Evolutionary conservation across 1,139 yeast genomes (phyloP).

Genomic region (Debaryomyces nepalensis): DNA sequence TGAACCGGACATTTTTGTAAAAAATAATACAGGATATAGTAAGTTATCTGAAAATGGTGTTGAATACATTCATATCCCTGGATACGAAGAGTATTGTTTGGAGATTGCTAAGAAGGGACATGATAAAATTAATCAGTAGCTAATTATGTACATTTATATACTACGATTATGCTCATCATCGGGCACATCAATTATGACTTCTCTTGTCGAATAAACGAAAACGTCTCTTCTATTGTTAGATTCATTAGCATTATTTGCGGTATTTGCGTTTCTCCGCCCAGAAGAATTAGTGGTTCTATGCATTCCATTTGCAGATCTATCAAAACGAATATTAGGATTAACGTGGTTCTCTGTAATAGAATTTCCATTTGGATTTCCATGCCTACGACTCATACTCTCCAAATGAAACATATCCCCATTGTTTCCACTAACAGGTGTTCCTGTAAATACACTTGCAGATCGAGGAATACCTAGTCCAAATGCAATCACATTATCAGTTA

Average conservation of each 20-base stretch:
- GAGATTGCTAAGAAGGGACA: slow-evolving; percentile 82
- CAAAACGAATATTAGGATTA: too few relatives aligned
- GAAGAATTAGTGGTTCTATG: neutral
- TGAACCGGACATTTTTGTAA: slow-evolving; percentile 89
- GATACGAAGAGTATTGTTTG: slow-evolving; percentile 75
- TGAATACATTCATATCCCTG: slow-evolving; percentile 80
- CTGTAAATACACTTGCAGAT: slow-evolving; percentile 48
- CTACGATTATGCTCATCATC: too few relatives aligned
- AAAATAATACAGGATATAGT: slow-evolving; percentile 67
- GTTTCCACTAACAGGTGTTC: slow-evolving; percentile 1
- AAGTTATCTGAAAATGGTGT: slow-evolving; percentile 61
- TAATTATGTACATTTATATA: too few relatives aligned
- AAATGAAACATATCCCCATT: neutral
- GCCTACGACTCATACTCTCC: slow-evolving; percentile 1
- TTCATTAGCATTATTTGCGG: slow-evolving; percentile 14
- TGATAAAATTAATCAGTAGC: slow-evolving; percentile 25
- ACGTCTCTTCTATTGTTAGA: slow-evolving; percentile 43
- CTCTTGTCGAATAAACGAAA: slow-evolving; percentile 60
- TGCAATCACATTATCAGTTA: slow-evolving; percentile 62
- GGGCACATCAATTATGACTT: slow-evolving; percentile 47
- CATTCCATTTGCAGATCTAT: neutral
- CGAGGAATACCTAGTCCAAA: slow-evolving; percentile 64
- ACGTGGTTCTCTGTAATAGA: too few relatives aligned
- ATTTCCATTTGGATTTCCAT: neutral
- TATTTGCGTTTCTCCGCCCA: neutral